Evolutionary conservation across 345 rosid genomes (phyloP).

Genomic region (Hibiscus mutabilis): DNA sequence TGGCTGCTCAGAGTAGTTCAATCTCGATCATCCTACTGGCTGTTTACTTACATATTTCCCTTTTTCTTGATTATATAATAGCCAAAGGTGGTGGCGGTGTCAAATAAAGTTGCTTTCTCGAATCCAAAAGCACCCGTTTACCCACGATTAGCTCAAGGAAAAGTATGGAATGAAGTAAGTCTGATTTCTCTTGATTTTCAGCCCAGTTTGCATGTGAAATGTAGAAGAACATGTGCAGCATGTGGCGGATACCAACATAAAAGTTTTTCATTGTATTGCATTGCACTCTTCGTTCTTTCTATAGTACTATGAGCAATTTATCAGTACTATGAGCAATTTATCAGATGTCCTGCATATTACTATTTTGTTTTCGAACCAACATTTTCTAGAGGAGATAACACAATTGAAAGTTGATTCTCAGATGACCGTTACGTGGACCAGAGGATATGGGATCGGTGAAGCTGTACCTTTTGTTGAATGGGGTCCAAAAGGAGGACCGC

Average conservation of each 20-base stretch:
- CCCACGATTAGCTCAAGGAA: slow-evolving; percentile 67
- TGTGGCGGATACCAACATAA: background rate
- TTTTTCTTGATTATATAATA: slow-evolving; percentile 8
- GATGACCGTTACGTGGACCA: slow-evolving; percentile 85
- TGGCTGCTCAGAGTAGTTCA: background rate
- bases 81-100: slow-evolving; percentile 67
- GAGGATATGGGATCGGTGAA: slow-evolving; percentile 49
- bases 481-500: slow-evolving; percentile 42
- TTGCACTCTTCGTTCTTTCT: background rate
- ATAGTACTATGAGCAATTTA: background rate
- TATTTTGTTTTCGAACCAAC: background rate
- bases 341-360: background rate
- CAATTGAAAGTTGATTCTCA: slow-evolving; percentile 15
- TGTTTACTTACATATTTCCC: background rate
- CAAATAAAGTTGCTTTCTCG: slow-evolving; percentile 42
- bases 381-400: background rate
- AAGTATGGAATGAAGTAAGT: slow-evolving; percentile 66
- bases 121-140: slow-evolving; percentile 68
- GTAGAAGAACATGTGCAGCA: background rate
- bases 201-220: background rate
- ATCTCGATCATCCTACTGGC: slow-evolving; percentile 1
- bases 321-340: background rate
- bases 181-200: background rate
- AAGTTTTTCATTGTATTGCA: background rate
- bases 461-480: slow-evolving; percentile 66